These are phyloP conservation scores for Theileria parva DNA, from an alignment of 169 alveolate species.

Conservation along the genomic window DNA sequence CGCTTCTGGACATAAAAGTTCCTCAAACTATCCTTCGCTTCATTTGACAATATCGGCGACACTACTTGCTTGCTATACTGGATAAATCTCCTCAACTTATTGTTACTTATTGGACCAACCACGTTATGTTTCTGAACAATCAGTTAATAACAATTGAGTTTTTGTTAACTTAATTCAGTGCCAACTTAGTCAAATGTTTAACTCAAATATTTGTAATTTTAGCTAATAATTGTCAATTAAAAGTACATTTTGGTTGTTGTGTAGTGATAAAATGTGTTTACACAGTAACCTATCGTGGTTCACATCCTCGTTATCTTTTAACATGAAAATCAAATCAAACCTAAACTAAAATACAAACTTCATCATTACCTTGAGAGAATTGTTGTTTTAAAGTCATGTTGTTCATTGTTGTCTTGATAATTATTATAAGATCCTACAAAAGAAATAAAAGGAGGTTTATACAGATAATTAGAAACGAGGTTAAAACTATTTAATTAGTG, in stretches of 20 bases:
- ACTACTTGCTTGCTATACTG: conserved; percentile 79
- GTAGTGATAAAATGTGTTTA: conserved; percentile 74
- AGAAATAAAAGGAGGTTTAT: too few relatives aligned
- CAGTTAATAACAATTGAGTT: background rate
- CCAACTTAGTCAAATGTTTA: background rate
- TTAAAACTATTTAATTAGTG: conserved; percentile 52
- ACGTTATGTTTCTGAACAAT: conserved; percentile 21
- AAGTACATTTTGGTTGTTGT: conserved; percentile 63
- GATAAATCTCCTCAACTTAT: conserved; percentile 69
- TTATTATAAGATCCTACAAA: conserved; percentile 1
- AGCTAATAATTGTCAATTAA: background rate
- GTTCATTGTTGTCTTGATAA: conserved; percentile 91
- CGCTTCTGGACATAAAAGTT: conserved; percentile 93
- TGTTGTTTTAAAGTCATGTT: conserved; percentile 97
- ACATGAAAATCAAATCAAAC: conserved; percentile 96
- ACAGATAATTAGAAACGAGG: too few relatives aligned
- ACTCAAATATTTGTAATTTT: background rate
- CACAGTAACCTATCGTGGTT: conserved; percentile 86
- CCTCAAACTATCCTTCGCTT: conserved; percentile 91
- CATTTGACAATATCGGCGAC: conserved; percentile 93
- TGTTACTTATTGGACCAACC: conserved; percentile 62
- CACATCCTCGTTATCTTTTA: conserved; percentile 93
- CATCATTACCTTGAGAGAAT: conserved; percentile 85
- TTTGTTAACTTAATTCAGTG: background rate
- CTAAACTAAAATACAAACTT: background rate